Percentiles rank a stretch among this genome's conserved stretches.
phyloP scores from a whole-genome alignment of 176 grass and related monocot genomes.

The Ampelocalamus luodianensis region DNA sequence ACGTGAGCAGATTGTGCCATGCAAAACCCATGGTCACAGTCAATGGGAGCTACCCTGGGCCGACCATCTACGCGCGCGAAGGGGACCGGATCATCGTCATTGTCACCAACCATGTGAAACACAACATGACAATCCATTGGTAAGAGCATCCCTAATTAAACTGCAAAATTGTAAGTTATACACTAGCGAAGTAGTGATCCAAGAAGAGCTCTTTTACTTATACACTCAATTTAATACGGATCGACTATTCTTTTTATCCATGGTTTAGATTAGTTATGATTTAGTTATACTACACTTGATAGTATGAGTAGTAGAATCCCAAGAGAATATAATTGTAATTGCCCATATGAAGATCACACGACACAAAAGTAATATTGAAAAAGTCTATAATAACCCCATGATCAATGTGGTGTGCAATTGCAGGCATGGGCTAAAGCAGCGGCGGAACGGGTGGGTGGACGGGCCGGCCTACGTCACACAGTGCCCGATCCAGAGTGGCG shows the following conservation, averaged over 20 bases:
- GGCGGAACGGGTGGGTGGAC: slow-evolving; percentile 73
- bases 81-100: slow-evolving; percentile 62
- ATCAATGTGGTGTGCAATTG: not conserved
- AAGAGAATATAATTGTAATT: too few species aligned
- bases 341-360: too few species aligned
- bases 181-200: too few species aligned
- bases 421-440: slow-evolving; percentile 75
- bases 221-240: too few species aligned
- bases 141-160: not conserved
- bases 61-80: slow-evolving; percentile 67
- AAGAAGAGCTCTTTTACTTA: too few species aligned
- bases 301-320: too few species aligned
- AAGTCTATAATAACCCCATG: too few species aligned
- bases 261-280: too few species aligned
- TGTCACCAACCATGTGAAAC: slow-evolving; percentile 50
- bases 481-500: slow-evolving; percentile 59
- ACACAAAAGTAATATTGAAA: too few species aligned
- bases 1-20: slow-evolving; percentile 70
- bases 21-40: slow-evolving; percentile 58
- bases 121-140: slow-evolving; percentile 76
- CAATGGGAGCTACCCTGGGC: slow-evolving; percentile 62
- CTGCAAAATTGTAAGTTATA: too few species aligned
- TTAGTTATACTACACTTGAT: too few species aligned
- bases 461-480: slow-evolving; percentile 72
- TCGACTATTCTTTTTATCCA: too few species aligned